Evolutionary conservation across 108 stramenopile species (phyloP).

Genomic region (Stephanodiscus minutulus): DNA sequence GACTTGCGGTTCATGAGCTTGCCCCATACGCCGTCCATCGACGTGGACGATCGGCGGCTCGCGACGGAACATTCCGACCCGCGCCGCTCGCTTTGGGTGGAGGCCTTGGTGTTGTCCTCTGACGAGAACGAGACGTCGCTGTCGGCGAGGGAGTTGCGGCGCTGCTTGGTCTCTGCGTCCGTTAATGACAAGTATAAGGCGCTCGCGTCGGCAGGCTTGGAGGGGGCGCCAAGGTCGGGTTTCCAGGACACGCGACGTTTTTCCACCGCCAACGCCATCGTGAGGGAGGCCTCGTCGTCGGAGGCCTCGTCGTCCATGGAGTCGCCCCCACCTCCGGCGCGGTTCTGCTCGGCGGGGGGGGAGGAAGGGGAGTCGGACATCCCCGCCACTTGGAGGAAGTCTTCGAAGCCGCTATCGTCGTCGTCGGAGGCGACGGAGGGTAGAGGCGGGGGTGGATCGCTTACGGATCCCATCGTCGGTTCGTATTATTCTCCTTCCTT

Average conservation of each 20-base stretch:
- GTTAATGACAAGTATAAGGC: too few relatives aligned
- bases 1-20: background rate
- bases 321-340: too few relatives aligned
- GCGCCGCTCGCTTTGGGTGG: background rate
- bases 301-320: background rate
- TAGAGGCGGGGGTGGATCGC: too few relatives aligned
- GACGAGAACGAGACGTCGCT: background rate
- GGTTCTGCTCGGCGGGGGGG: too few relatives aligned
- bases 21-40: conserved; percentile 5
- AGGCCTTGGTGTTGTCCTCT: background rate
- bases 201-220: too few relatives aligned
- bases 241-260: background rate
- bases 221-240: too few relatives aligned
- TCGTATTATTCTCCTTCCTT: too few relatives aligned
- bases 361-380: too few relatives aligned
- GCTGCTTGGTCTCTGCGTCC: background rate
- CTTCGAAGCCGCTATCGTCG: too few relatives aligned
- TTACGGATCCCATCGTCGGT: too few relatives aligned
- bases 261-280: background rate
- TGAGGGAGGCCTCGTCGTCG: background rate
- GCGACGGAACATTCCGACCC: background rate
- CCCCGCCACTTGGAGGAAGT: too few relatives aligned
- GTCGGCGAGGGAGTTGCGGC: background rate
- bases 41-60: conserved; percentile 3
- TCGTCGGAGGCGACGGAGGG: too few relatives aligned